A percentile compares a stretch with the other conserved stretches of the same genome.
These are phyloP conservation scores for Plasmodium falciparum DNA, from an alignment of 169 alveolate species.

Conservation along the genomic window DNA sequence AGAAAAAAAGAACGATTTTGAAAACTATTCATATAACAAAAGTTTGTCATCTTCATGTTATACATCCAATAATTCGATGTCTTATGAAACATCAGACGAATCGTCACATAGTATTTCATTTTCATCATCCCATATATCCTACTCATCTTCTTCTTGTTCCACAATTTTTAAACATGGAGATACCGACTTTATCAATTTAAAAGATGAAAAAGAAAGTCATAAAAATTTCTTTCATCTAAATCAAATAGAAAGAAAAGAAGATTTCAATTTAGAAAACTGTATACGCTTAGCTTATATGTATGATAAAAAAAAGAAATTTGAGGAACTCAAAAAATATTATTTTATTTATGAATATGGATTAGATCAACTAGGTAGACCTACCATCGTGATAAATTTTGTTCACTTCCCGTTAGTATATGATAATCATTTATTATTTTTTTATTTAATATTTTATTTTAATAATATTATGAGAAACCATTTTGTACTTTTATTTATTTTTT, in stretches of 20 bases:
- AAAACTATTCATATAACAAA: too few species aligned
- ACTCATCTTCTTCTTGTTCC: slow-evolving; percentile 12
- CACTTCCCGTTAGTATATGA: slow-evolving; percentile 38
- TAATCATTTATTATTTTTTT: slow-evolving; percentile 29
- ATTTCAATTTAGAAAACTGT: slow-evolving; percentile 30
- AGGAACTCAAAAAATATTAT: slow-evolving; percentile 21
- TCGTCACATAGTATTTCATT: too few species aligned
- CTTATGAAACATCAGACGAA: too few species aligned
- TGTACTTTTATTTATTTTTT: slow-evolving; percentile 36
- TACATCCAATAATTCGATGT: too few species aligned
- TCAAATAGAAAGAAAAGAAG: slow-evolving; percentile 41
- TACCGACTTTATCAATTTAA: slow-evolving; percentile 30
- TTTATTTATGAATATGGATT: slow-evolving; percentile 48
- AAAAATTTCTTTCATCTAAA: slow-evolving; percentile 11
- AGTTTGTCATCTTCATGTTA: too few species aligned
- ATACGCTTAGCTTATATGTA: slow-evolving; percentile 42
- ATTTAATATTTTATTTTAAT: slow-evolving; percentile 39
- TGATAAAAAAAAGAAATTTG: slow-evolving; percentile 26
- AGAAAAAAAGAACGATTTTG: neutral
- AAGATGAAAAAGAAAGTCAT: slow-evolving; percentile 33
- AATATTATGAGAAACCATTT: slow-evolving; percentile 43
- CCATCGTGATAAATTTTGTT: slow-evolving; percentile 35
- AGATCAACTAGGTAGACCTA: slow-evolving; percentile 34
- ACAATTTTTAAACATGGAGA: slow-evolving; percentile 43
- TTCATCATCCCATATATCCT: neutral